Percentiles rank a stretch among this genome's conserved stretches.
Evolutionary conservation across 2,329 filamentous ascomycete genomes (phyloP).

Genomic region (Paraconiothyrium brasiliense): DNA sequence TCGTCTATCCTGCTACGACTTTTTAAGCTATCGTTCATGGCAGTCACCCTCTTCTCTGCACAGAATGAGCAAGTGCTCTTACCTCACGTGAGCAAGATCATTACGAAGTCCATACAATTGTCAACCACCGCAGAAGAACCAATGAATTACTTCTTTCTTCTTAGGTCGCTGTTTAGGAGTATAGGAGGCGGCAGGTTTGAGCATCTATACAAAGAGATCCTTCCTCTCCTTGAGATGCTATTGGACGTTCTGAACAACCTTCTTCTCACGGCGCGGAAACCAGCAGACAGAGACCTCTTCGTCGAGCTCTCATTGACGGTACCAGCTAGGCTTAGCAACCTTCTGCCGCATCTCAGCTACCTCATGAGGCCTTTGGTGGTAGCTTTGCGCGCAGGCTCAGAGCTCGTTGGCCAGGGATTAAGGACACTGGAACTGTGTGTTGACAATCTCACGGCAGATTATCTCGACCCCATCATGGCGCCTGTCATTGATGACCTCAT

Average conservation of each 20-base stretch:
- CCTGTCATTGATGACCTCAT: slow-evolving; percentile 98
- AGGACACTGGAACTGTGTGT: slow-evolving; percentile 95
- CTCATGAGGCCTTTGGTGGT: slow-evolving; percentile 98
- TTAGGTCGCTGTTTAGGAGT: slow-evolving; percentile 91
- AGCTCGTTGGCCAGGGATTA: slow-evolving; percentile 92
- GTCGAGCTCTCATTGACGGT: slow-evolving; percentile 97
- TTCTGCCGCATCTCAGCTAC: slow-evolving; percentile 93
- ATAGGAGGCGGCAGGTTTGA: slow-evolving; percentile 98
- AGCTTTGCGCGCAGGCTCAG: slow-evolving; percentile 86
- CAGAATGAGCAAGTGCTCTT: slow-evolving; percentile 96
- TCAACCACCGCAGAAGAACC: slow-evolving; percentile 96
- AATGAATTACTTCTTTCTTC: slow-evolving; percentile 96
- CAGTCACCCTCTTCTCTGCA: slow-evolving; percentile 90
- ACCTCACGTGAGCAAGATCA: slow-evolving; percentile 95
- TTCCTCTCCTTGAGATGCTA: slow-evolving; percentile 96
- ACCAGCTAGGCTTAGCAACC: slow-evolving; percentile 89
- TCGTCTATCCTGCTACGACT: slow-evolving; percentile 91
- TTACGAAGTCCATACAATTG: slow-evolving; percentile 95
- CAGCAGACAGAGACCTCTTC: slow-evolving; percentile 90
- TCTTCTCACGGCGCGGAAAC: slow-evolving; percentile 87
- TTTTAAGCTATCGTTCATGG: slow-evolving; percentile 99
- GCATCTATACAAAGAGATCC: slow-evolving; percentile 96
- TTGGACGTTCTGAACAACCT: slow-evolving; percentile 97
- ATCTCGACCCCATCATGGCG: slow-evolving; percentile 98
- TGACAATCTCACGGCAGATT: slow-evolving; percentile 97